A percentile compares a stretch with the other conserved stretches of the same genome.
Evolutionary conservation across 2,329 filamentous ascomycete genomes (phyloP).

Genomic region (Orbilia ellipsospora): DNA sequence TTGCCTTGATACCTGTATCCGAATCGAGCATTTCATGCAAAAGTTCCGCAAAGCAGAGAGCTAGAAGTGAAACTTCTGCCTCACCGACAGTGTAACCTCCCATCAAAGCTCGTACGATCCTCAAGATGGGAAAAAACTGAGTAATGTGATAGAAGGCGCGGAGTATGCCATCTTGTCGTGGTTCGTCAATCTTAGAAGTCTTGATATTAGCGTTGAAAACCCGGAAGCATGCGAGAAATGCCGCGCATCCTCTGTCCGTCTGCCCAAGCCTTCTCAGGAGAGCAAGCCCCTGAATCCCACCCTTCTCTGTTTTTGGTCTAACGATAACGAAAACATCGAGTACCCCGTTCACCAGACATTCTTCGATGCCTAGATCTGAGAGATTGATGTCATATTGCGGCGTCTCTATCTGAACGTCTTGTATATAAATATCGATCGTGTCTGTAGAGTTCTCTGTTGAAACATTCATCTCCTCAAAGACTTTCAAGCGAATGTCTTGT

Average conservation of each 20-base stretch:
- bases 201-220: neutral
- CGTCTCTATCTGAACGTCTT: constrained; percentile 11
- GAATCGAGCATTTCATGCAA: no score
- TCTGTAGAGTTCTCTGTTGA: neutral
- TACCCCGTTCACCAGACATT: constrained; percentile 7
- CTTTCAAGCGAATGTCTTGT: no score
- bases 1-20: no score
- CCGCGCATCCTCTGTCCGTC: constrained; percentile 11
- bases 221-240: constrained; percentile 12
- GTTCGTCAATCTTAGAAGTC: no score
- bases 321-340: constrained; percentile 14
- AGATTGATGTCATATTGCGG: constrained; percentile 6
- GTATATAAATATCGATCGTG: constrained; percentile 17
- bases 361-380: neutral
- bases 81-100: no score
- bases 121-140: no score
- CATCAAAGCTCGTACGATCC: no score
- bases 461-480: no score
- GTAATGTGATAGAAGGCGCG: no score
- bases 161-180: no score
- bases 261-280: neutral
- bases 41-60: no score
- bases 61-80: no score
- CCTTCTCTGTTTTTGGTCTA: neutral
- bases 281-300: neutral